Base-by-base conservation (phyloP, 331 rosid genomes). In the Cydonia oblonga region DNA sequence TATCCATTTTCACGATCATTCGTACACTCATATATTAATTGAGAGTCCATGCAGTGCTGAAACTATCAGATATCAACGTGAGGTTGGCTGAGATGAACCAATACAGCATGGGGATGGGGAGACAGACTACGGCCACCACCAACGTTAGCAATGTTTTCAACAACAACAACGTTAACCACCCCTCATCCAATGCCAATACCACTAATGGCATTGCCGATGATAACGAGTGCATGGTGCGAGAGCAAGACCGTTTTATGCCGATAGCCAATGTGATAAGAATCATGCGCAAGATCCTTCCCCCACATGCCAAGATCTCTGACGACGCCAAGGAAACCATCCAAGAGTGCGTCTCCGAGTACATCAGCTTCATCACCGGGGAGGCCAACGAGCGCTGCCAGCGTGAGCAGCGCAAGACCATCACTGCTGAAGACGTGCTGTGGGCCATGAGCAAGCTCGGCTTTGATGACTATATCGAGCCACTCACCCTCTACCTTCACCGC, bases 191-290 rank as follows among this genome's bases (percentile, higher is more conserved):
- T 64, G 57, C 22, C 72, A 79, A 73, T 40, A 5, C 78, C 7
- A 6, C 46, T 9, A 14, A 66, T 3, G 71, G 35, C 19, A 5
- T 62, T 24, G 46, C 16, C 0, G 95, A 80, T 4, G 87, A 85
- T 3, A 84, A 68, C 8, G 95, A 89, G 25, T 93, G 98, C 83
- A 81, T 63, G 13, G 93, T 91, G 46, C 75, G 96, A 30, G 97
- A 91, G 76, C 97, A 91, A 72, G 97, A 91, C 83, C 83, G 91
- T 49, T 91, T 87, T 85, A 91, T 91, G 97, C 97, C 97, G 3
- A 91, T 91, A 2, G 97, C 97, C 15, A 91, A 91, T 62, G 97
- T 91, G 76, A 91, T 89, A 56, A 79, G 97, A 60, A 91, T 91
- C 69, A 91, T 91, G 97, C 79, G 93, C 0, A 90, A 85, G 84